Percentiles rank a stretch among this genome's conserved stretches.
Evolutionary conservation across 352 stramenopile species (phyloP).

Genomic region (Vaucheria bursata): DNA sequence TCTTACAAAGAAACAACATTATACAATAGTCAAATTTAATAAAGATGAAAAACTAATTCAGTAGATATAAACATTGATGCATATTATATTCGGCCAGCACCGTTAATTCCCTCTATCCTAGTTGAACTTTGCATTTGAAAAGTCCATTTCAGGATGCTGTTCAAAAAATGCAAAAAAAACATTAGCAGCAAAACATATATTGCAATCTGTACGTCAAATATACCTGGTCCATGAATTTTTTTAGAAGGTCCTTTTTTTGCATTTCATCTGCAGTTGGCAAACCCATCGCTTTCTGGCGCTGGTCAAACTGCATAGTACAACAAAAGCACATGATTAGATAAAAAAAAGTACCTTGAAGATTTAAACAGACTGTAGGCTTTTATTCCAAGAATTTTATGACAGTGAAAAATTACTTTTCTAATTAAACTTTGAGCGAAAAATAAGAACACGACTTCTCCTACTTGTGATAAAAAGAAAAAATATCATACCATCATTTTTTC

Average conservation of each 20-base stretch:
- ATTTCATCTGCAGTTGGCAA: conserved; percentile 92
- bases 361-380: neutral
- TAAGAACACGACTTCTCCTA: neutral
- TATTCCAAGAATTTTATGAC: neutral
- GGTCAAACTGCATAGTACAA: conserved; percentile 64
- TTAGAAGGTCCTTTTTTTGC: conserved; percentile 91
- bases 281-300: conserved; percentile 92
- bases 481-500: conserved; percentile 96
- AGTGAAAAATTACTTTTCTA: neutral
- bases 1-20: too few relatives aligned
- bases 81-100: too few relatives aligned
- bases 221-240: conserved; percentile 91
- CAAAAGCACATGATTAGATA: neutral
- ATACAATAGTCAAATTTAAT: too few relatives aligned
- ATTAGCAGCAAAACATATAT: neutral
- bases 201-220: neutral
- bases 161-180: neutral
- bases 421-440: neutral
- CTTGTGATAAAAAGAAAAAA: conserved; percentile 39
- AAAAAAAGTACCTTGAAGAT: neutral
- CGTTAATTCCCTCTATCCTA: too few relatives aligned
- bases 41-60: too few relatives aligned
- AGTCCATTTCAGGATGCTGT: conserved; percentile 98
- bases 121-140: conserved; percentile 86
- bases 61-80: too few relatives aligned